Evolutionary conservation across 495 filamentous ascomycete genomes (phyloP).

Genomic region (Penicillium maclennaniae): DNA sequence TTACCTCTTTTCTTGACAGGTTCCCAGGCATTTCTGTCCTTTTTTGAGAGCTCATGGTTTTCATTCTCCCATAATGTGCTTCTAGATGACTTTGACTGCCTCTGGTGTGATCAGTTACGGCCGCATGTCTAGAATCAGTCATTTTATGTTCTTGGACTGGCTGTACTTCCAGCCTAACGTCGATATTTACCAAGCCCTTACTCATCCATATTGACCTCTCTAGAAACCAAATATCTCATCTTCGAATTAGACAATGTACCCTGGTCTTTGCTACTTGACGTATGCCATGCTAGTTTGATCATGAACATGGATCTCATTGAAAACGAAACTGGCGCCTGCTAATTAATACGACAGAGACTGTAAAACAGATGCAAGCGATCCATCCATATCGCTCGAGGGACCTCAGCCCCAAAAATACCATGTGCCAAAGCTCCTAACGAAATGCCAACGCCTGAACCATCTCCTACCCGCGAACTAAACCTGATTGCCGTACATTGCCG

Average conservation of each 20-base stretch:
- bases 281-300: neutral
- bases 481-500: constrained; percentile 35
- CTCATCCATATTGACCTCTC: neutral
- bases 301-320: constrained; percentile 6
- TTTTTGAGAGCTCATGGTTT: no score
- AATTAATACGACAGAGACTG: constrained; percentile 3
- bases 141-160: no score
- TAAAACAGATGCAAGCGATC: neutral
- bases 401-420: neutral
- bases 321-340: constrained; percentile 1
- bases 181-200: no score
- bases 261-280: neutral
- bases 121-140: no score
- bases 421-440: neutral
- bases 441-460: neutral
- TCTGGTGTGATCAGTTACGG: no score
- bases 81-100: no score
- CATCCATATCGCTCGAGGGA: neutral
- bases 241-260: neutral
- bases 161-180: no score
- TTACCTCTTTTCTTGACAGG: no score
- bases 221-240: neutral
- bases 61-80: no score
- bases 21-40: no score
- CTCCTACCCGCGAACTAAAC: constrained; percentile 7